Percentiles rank a stretch among this genome's conserved stretches.
Evolutionary conservation across 106 monocot genomes (phyloP).

Genomic region (Triglochin maritima): DNA sequence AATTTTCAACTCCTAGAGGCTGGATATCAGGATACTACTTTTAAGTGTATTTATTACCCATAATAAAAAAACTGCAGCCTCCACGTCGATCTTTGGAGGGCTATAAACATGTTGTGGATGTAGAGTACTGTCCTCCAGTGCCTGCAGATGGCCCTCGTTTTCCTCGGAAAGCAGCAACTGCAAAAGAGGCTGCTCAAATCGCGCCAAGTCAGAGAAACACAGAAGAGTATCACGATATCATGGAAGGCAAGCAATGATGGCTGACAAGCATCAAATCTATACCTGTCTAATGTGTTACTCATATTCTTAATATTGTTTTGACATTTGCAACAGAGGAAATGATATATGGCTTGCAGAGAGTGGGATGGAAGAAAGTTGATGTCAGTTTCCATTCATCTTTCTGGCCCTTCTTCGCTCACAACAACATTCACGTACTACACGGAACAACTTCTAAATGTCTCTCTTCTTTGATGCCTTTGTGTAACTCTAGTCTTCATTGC

Average conservation of each 20-base stretch:
- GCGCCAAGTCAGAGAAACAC: constrained; percentile 39
- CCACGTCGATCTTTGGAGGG: constrained; percentile 58
- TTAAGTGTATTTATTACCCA: background rate
- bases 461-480: background rate
- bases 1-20: background rate
- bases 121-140: constrained; percentile 56
- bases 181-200: constrained; percentile 51
- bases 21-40: background rate
- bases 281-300: too few species aligned
- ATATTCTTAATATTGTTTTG: background rate
- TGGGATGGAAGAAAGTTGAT: constrained; percentile 97
- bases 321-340: constrained; percentile 58
- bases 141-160: constrained; percentile 52
- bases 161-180: constrained; percentile 49
- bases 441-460: too few species aligned
- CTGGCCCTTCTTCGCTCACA: constrained; percentile 93
- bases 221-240: constrained; percentile 50
- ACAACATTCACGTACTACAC: constrained; percentile 72
- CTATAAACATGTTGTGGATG: constrained; percentile 80
- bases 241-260: constrained; percentile 49
- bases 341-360: constrained; percentile 76
- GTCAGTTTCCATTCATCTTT: constrained; percentile 80
- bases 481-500: background rate
- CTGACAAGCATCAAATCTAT: background rate
- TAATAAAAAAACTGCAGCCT: constrained; percentile 29